A percentile compares a stretch with the other conserved stretches of the same genome.
Evolutionary conservation across 2,329 filamentous ascomycete genomes (phyloP).

Genomic region (Bipolaris gigantea): DNA sequence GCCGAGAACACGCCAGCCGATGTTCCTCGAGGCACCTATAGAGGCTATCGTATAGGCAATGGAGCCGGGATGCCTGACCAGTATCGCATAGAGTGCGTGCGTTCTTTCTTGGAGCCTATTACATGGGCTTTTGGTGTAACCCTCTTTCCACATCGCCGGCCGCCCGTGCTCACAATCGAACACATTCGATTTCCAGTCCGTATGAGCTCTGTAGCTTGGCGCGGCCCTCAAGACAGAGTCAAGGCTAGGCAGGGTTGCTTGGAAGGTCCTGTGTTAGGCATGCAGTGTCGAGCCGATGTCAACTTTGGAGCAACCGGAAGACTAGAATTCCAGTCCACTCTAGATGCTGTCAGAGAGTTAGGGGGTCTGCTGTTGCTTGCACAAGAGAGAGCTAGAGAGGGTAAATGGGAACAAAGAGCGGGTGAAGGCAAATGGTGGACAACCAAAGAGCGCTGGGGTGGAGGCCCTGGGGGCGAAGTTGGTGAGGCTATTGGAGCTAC

Average conservation of each 20-base stretch:
- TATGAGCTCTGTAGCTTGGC: slow-evolving; percentile 58
- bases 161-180: slow-evolving; percentile 52
- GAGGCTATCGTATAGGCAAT: slow-evolving; percentile 60
- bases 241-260: slow-evolving; percentile 58
- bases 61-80: slow-evolving; percentile 62
- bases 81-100: slow-evolving; percentile 59
- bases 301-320: slow-evolving; percentile 51
- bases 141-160: slow-evolving; percentile 51
- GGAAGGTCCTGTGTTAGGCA: slow-evolving; percentile 60
- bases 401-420: slow-evolving; percentile 51
- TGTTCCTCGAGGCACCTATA: slow-evolving; percentile 51
- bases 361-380: slow-evolving; percentile 61
- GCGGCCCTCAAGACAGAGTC: slow-evolving; percentile 56
- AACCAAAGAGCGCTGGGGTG: slow-evolving; percentile 59
- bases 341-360: slow-evolving; percentile 61
- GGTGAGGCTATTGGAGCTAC: slow-evolving; percentile 37
- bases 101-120: slow-evolving; percentile 60
- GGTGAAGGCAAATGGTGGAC: slow-evolving; percentile 66
- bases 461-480: slow-evolving; percentile 52
- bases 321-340: slow-evolving; percentile 37
- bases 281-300: slow-evolving; percentile 59
- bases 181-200: slow-evolving; percentile 59
- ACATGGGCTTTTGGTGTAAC: slow-evolving; percentile 62
- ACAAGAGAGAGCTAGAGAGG: slow-evolving; percentile 62
- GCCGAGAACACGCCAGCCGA: slow-evolving; percentile 27